Evolutionary conservation across 106 monocot genomes (phyloP).

Genomic region (Cymbidium sinense): DNA sequence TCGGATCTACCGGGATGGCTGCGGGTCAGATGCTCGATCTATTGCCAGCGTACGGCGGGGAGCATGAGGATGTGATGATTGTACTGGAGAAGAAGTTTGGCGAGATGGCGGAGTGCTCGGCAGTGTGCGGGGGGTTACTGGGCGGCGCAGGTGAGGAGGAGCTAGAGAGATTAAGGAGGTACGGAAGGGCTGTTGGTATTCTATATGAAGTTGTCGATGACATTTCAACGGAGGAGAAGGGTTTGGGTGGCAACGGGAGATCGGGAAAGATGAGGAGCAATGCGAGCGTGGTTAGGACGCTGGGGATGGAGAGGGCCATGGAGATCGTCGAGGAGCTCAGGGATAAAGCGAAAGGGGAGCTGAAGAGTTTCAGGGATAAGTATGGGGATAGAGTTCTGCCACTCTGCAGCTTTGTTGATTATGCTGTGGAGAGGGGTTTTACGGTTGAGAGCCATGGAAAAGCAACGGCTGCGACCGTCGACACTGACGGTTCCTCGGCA

Average conservation of each 20-base stretch:
- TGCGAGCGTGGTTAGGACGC: slow-evolving; percentile 44
- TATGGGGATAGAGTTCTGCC: slow-evolving; percentile 60
- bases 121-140: slow-evolving; percentile 59
- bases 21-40: slow-evolving; percentile 77
- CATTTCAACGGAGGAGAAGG: slow-evolving; percentile 38
- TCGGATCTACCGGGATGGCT: slow-evolving; percentile 77
- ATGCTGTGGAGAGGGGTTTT: slow-evolving; percentile 68
- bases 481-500: too few species aligned
- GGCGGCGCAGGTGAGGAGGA: slow-evolving; percentile 56
- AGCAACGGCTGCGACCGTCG: background rate
- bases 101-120: slow-evolving; percentile 78
- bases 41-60: slow-evolving; percentile 4
- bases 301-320: slow-evolving; percentile 56
- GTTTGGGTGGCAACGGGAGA: slow-evolving; percentile 14
- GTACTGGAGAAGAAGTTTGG: slow-evolving; percentile 78
- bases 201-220: slow-evolving; percentile 71
- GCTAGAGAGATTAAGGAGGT: slow-evolving; percentile 40
- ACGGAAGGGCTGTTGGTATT: slow-evolving; percentile 66
- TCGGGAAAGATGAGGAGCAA: slow-evolving; percentile 66
- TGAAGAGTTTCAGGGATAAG: slow-evolving; percentile 33
- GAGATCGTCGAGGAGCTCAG: slow-evolving; percentile 56
- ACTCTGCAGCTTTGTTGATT: slow-evolving; percentile 70
- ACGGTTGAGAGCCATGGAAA: slow-evolving; percentile 6
- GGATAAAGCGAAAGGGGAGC: slow-evolving; percentile 42
- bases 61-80: slow-evolving; percentile 18